phyloP scores from a whole-genome alignment of 2,329 filamentous ascomycete species.

The Aspergillus alliaceus region DNA sequence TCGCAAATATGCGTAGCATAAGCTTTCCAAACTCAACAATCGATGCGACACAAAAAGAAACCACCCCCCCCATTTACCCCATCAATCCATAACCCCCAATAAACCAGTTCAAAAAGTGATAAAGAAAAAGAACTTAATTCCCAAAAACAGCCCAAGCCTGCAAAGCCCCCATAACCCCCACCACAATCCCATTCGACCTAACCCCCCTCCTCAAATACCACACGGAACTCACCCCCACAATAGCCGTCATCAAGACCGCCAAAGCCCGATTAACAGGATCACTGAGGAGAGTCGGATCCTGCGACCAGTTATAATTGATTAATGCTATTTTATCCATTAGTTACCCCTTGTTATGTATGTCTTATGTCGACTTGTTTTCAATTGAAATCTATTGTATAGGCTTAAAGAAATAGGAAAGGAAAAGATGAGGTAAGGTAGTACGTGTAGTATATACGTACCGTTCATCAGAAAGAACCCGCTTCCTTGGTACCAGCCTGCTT shows the following conservation, averaged over 20 bases:
- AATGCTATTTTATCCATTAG: constrained; percentile 7
- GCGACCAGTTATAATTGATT: constrained; percentile 19
- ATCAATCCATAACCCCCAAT: too few relatives aligned
- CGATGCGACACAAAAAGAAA: too few relatives aligned
- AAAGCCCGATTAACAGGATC: constrained; percentile 19
- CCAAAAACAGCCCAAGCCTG: constrained; percentile 20
- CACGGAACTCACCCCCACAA: constrained; percentile 24
- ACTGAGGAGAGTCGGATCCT: constrained; percentile 12
- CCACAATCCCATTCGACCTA: constrained; percentile 14
- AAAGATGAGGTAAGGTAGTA: neutral
- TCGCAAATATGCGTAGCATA: too few relatives aligned
- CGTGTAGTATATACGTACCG: too few relatives aligned
- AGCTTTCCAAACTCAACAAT: too few relatives aligned
- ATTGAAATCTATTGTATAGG: too few relatives aligned
- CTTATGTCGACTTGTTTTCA: too few relatives aligned
- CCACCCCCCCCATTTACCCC: too few relatives aligned
- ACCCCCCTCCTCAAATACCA: constrained; percentile 26
- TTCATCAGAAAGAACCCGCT: constrained; percentile 24
- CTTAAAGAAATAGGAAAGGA: neutral
- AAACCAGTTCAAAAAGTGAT: too few relatives aligned
- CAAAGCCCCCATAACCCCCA: constrained; percentile 18
- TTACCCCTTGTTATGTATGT: neutral
- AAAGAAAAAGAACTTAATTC: neutral
- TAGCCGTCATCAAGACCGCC: constrained; percentile 16
- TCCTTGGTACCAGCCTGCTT: constrained; percentile 27